Evolutionary conservation across 306 rosid species (phyloP), one percentile per base, ranked within the genome.

Genomic region (Medicago lupulina): DNA sequence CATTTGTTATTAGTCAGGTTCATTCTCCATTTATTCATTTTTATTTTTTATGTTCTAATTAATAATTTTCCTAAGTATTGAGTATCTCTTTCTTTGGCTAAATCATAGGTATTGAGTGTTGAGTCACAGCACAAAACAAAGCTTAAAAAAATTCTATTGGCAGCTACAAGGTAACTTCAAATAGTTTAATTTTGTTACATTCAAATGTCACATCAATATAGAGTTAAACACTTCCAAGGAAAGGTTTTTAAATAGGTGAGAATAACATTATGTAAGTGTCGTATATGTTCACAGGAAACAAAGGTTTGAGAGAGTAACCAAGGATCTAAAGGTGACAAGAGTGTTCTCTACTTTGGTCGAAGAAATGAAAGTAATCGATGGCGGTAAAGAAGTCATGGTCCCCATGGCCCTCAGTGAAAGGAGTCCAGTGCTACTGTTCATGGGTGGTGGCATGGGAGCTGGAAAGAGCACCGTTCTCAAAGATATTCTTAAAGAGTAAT

Each of bases 401-500:
- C 92, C 93, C 12, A 70, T 63, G 14, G 87, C 81, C 19, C 91
- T 49, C 79, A 79, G 73, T 15, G 63, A 92, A 57, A 86, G 99
- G 53, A 95, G 93, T 67, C 99, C 99, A 0, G 92, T 95, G 62
- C 83, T 95, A 25, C 79, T 95, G 11, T 85, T 95, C 6, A 95
- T 95, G 93, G 99, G 99, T 4, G 97, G 99, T 76, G 99, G 99
- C 39, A 92, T 92, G 99, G 97, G 97, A 2, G 97, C 93, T 31
- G 97, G 99, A 87, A 95, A 95, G 74, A 95, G 97, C 88, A 92
- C 99, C 4, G 97, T 92, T 79, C 93, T 95, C 66, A 90, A 90
- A 85, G 86, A 88, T 58, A 90, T 92, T 83, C 87, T 80, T 58
- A 85, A 92, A 67, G 97, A 88, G 99, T 89, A 83, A 66, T 11